These are phyloP conservation scores for Rhizopus stolonifer DNA, from an alignment of 371 early-diverging fungal genomes.

Conservation along the genomic window DNA sequence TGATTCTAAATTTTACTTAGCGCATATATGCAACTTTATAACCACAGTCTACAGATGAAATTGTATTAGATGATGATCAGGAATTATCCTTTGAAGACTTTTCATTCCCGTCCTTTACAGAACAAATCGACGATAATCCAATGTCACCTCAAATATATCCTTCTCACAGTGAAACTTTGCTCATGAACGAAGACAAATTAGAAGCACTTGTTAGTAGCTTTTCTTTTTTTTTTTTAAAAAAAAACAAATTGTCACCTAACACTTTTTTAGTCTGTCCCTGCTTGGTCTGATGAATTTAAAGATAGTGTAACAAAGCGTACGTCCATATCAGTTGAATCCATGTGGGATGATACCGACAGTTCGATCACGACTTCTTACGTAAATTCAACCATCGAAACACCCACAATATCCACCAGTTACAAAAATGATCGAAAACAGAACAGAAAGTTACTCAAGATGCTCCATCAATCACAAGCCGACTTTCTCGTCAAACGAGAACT, in stretches of 20 bases:
- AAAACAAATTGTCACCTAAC: too few relatives aligned
- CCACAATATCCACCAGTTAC: slow-evolving; percentile 1
- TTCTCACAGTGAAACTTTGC: not conserved
- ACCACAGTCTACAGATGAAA: slow-evolving; percentile 48
- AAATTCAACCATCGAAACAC: slow-evolving; percentile 13
- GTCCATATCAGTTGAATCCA: slow-evolving; percentile 42
- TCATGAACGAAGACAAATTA: slow-evolving; percentile 30
- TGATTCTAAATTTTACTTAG: slow-evolving; percentile 47
- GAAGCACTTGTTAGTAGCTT: slow-evolving; percentile 32
- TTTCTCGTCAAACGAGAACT: slow-evolving; percentile 60
- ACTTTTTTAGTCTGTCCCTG: slow-evolving; percentile 40
- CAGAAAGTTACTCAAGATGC: slow-evolving; percentile 41
- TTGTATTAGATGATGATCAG: slow-evolving; percentile 17
- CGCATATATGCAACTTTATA: slow-evolving; percentile 42
- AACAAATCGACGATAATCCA: not conserved
- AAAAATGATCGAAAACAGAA: slow-evolving; percentile 22
- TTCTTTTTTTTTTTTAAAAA: not conserved
- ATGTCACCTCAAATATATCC: not conserved
- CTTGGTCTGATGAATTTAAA: slow-evolving; percentile 41
- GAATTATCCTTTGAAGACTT: not conserved
- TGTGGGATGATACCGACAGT: slow-evolving; percentile 46
- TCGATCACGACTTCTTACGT: slow-evolving; percentile 33
- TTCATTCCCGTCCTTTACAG: not conserved
- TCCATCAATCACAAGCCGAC: slow-evolving; percentile 69
- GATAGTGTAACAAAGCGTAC: slow-evolving; percentile 29